Evolutionary conservation across 176 grass and related monocot species (phyloP).

Genomic region (Bromus sterilis): DNA sequence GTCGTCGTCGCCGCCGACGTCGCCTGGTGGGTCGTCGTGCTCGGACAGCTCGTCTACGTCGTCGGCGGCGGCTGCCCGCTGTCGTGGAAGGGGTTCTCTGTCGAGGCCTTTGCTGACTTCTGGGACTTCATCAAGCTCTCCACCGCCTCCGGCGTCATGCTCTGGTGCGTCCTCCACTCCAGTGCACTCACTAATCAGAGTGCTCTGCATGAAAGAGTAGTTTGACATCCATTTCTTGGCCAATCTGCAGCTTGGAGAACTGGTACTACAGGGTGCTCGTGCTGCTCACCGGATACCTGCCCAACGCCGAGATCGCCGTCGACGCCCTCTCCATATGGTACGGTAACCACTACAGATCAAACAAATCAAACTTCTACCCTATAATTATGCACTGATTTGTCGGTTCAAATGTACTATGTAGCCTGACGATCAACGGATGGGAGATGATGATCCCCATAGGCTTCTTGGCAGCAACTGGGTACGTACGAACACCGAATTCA

Average conservation of each 20-base stretch:
- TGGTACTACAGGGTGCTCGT: slow-evolving; percentile 70
- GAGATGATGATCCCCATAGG: slow-evolving; percentile 87
- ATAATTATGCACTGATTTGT: background rate
- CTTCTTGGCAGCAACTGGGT: slow-evolving; percentile 86
- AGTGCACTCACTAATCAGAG: background rate
- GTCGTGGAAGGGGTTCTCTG: slow-evolving; percentile 46
- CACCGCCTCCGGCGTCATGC: slow-evolving; percentile 49
- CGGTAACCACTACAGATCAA: no score
- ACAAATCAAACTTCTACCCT: no score
- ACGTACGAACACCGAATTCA: background rate
- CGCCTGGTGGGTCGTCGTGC: slow-evolving; percentile 44
- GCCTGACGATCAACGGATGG: slow-evolving; percentile 67
- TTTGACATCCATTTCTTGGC: background rate
- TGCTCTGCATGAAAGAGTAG: no score
- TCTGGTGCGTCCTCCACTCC: slow-evolving; percentile 48
- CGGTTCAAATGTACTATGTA: background rate
- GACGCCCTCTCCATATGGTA: slow-evolving; percentile 79
- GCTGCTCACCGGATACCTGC: slow-evolving; percentile 59
- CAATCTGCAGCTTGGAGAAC: slow-evolving; percentile 54
- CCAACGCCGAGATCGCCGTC: slow-evolving; percentile 62
- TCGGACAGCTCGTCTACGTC: slow-evolving; percentile 28
- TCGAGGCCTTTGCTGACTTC: slow-evolving; percentile 54
- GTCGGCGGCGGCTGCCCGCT: slow-evolving; percentile 34
- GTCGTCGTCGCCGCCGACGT: slow-evolving; percentile 24
- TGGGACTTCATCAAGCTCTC: slow-evolving; percentile 59